These are phyloP conservation scores for Penicillium olsonii DNA, from an alignment of 2,329 filamentous ascomycete species.

Conservation along the genomic window DNA sequence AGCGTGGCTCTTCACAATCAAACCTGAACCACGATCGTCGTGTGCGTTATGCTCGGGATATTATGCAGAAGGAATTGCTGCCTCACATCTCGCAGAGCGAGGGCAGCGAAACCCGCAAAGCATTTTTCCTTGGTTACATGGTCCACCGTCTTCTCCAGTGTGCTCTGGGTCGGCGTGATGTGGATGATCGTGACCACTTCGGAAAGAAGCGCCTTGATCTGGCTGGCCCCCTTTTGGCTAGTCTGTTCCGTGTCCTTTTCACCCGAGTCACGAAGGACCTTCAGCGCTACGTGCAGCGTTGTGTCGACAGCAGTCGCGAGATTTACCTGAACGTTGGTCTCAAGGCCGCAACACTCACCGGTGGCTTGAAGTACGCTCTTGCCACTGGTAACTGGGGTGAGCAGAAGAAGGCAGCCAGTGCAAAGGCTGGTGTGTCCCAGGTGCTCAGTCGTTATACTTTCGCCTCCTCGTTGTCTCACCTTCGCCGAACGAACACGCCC, in stretches of 20 bases:
- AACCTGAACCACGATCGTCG: slow-evolving; percentile 81
- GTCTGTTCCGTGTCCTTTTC: slow-evolving; percentile 90
- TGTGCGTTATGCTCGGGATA: slow-evolving; percentile 87
- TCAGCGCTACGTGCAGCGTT: slow-evolving; percentile 85
- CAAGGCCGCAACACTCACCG: slow-evolving; percentile 87
- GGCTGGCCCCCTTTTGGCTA: slow-evolving; percentile 91
- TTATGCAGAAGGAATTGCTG: slow-evolving; percentile 94
- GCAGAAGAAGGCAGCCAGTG: slow-evolving; percentile 95
- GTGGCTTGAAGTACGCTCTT: slow-evolving; percentile 92
- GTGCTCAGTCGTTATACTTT: slow-evolving; percentile 98
- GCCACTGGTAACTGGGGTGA: slow-evolving; percentile 99
- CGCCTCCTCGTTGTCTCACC: slow-evolving; percentile 91
- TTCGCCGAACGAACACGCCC: slow-evolving; percentile 94
- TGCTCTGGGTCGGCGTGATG: slow-evolving; percentile 86
- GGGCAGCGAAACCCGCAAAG: slow-evolving; percentile 92
- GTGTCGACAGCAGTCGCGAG: slow-evolving; percentile 82
- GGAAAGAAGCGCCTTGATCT: slow-evolving; percentile 98
- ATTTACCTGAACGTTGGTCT: slow-evolving; percentile 91
- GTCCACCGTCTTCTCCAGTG: slow-evolving; percentile 94
- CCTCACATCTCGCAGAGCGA: slow-evolving; percentile 96
- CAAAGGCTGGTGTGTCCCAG: slow-evolving; percentile 95
- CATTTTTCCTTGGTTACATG: slow-evolving; percentile 99
- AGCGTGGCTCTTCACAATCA: slow-evolving; percentile 73
- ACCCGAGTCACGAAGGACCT: slow-evolving; percentile 89
- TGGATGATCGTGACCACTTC: slow-evolving; percentile 97